phyloP scores from a whole-genome alignment of 805 yeast species.

The Saccharomycopsis guyanensis region DNA sequence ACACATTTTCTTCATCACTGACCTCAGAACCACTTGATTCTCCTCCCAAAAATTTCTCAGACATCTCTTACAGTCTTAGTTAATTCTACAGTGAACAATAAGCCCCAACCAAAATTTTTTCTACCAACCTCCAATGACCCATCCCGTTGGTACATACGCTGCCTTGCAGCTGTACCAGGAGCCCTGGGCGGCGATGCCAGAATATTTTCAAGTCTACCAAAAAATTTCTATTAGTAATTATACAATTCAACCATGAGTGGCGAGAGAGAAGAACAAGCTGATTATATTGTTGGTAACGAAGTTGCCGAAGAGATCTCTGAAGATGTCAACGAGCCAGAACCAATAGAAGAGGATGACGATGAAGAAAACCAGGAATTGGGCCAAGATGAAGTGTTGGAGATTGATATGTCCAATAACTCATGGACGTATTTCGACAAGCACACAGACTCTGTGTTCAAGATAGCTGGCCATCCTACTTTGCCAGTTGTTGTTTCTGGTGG shows the following conservation, averaged over 20 bases:
- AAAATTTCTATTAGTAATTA: neutral
- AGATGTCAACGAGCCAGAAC: constrained; percentile 21
- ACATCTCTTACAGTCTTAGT: neutral
- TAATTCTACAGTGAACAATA: no score
- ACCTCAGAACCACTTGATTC: constrained; percentile 5
- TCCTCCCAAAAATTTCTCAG: constrained; percentile 3
- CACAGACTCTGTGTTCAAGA: constrained; percentile 49
- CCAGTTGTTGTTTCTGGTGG: constrained; percentile 91
- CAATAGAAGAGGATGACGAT: constrained; percentile 20
- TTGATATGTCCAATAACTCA: constrained; percentile 40
- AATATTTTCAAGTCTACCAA: neutral
- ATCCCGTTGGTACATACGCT: neutral
- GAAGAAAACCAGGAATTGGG: constrained; percentile 25
- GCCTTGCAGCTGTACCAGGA: no score
- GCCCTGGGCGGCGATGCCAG: no score
- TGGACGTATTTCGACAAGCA: constrained; percentile 85
- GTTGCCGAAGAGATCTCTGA: constrained; percentile 23
- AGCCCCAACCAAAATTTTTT: constrained; percentile 2
- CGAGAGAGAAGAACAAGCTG: constrained; percentile 21
- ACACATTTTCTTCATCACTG: constrained; percentile 13
- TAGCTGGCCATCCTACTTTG: constrained; percentile 76
- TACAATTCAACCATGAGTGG: constrained; percentile 11
- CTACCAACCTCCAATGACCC: neutral
- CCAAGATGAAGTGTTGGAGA: constrained; percentile 24
- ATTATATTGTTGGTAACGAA: constrained; percentile 20